Evolutionary conservation across 148 eudicot genomes (phyloP).

Genomic region (Simmondsia chinensis): DNA sequence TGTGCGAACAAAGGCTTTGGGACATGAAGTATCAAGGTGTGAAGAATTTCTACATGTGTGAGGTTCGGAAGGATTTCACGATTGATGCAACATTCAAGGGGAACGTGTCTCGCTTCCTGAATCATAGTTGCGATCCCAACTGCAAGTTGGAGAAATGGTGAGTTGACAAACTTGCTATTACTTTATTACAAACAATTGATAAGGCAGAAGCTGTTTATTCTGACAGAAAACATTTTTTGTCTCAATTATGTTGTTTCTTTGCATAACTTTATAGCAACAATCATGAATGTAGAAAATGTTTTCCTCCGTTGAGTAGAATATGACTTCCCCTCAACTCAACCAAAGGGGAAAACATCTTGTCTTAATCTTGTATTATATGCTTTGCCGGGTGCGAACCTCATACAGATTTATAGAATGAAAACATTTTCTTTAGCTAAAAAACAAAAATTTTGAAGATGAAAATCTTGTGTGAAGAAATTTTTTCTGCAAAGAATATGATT

Average conservation of each 20-base stretch:
- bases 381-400: no score
- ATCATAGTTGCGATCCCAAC: slow-evolving; percentile 95
- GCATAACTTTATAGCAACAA: background rate
- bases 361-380: no score
- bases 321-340: no score
- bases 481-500: no score
- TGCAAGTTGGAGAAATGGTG: slow-evolving; percentile 95
- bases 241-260: background rate
- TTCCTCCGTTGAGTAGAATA: no score
- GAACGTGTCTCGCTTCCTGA: slow-evolving; percentile 77
- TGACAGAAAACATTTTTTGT: background rate
- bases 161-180: slow-evolving; percentile 15
- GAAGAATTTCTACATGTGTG: slow-evolving; percentile 86
- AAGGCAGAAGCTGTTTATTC: background rate
- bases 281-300: no score
- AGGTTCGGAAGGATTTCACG: slow-evolving; percentile 75
- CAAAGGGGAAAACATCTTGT: no score
- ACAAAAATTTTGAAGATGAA: no score
- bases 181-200: background rate
- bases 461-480: no score
- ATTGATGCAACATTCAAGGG: slow-evolving; percentile 98
- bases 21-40: slow-evolving; percentile 73
- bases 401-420: no score
- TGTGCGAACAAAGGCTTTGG: slow-evolving; percentile 91
- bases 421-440: no score